Conservation (phyloP, 140 eudicot genomes). For the Artemisia princeps region DNA sequence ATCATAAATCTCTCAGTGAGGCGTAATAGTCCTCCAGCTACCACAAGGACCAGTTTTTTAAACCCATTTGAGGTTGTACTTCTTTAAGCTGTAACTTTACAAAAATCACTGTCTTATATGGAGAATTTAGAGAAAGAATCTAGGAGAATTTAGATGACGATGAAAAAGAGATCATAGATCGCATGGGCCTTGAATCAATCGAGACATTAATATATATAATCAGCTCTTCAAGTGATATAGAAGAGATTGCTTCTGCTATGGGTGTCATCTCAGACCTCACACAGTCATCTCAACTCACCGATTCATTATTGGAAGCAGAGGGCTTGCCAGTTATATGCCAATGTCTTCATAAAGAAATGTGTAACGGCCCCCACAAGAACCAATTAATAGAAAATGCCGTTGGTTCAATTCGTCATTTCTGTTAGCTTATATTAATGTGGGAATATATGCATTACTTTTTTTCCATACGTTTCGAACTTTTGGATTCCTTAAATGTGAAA, state of each 20-base stretch:
- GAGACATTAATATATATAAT: too few species aligned
- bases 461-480: too few species aligned
- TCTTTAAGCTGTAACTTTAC: slow-evolving; percentile 26
- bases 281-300: slow-evolving; percentile 37
- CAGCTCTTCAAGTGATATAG: too few species aligned
- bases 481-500: too few species aligned
- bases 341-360: slow-evolving; percentile 28
- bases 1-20: slow-evolving; percentile 93
- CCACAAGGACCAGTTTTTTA: slow-evolving; percentile 85
- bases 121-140: too few species aligned
- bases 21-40: slow-evolving; percentile 96
- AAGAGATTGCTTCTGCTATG: slow-evolving; percentile 25
- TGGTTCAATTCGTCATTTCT: slow-evolving; percentile 48
- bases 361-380: slow-evolving; percentile 32
- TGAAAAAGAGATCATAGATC: too few species aligned
- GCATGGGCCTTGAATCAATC: too few species aligned
- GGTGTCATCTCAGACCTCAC: slow-evolving; percentile 52
- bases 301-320: slow-evolving; percentile 37
- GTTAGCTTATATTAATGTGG: too few species aligned
- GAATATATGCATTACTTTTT: too few species aligned
- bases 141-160: too few species aligned
- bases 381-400: slow-evolving; percentile 40
- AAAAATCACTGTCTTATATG: too few species aligned
- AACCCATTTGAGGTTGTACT: slow-evolving; percentile 91
- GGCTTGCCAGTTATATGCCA: slow-evolving; percentile 33